phyloP scores from a whole-genome alignment of 495 filamentous ascomycete species.

The Margaritispora aquatica region DNA sequence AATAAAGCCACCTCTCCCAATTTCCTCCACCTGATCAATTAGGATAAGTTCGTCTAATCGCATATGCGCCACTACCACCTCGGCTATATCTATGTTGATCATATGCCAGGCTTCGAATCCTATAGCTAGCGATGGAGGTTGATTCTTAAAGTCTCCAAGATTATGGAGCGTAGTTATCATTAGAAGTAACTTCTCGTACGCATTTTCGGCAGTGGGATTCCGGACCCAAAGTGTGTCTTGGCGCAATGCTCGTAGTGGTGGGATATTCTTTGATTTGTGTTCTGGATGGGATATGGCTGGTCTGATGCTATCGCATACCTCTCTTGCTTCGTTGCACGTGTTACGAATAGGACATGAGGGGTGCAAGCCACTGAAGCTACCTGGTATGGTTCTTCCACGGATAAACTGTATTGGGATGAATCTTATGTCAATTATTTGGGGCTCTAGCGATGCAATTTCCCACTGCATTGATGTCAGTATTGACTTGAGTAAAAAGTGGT shows the following conservation, averaged over 20 bases:
- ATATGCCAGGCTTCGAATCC: not conserved
- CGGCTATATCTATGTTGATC: not conserved
- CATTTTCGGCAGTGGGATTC: not conserved
- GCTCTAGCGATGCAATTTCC: too few species aligned
- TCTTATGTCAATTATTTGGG: not conserved
- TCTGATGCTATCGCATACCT: not conserved
- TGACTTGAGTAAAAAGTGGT: too few species aligned
- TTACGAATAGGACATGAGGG: not conserved
- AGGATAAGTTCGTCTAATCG: not conserved
- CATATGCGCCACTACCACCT: not conserved
- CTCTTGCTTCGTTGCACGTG: not conserved
- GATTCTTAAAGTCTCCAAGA: not conserved
- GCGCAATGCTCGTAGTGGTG: not conserved
- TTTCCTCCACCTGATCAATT: not conserved
- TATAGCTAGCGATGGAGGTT: not conserved
- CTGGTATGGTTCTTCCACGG: too few species aligned
- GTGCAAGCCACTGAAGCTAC: not conserved
- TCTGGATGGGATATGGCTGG: not conserved
- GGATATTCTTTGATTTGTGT: not conserved
- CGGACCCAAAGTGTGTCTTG: not conserved
- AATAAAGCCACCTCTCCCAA: not conserved
- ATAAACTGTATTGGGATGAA: not conserved
- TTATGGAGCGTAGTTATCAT: not conserved
- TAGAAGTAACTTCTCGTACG: not conserved
- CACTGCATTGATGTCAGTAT: too few species aligned